Base-by-base conservation (phyloP, 371 early-diverging fungal genomes). In the Mortierella sp. region DNA sequence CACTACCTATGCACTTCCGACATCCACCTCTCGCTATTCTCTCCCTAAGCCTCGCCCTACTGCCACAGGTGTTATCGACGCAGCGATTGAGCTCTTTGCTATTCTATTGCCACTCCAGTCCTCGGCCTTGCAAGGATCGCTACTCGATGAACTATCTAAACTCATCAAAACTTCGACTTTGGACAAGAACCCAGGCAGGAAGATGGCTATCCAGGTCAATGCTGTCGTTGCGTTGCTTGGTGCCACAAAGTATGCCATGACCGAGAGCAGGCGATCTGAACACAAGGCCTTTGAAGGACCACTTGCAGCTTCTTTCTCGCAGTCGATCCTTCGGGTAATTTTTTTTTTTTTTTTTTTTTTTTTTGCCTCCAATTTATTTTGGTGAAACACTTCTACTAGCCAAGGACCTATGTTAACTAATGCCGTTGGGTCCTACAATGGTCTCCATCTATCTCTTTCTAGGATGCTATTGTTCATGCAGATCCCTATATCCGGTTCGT, bases 181-280 rank as follows among this genome's bases (percentile, higher is more conserved):
- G 59, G 89, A 96, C 74, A 89, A 91, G 62, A 88, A 94, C 60
- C 88, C 94, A 2, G 92, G 91, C 7, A 85, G 94, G 51, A 88
- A 93, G 58, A 86, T 88, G 65, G 94, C 97, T 0, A 83, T 94
- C 19, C 88, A 93, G 58, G 86, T 93, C 21, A 98, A 98, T 75
- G 81, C 90, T n/a, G 82, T 96, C 0, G 83, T 89, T 0, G 91
- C 93, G 1, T 66, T 96, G 29, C 70, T 94, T 21, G 92, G 90
- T 11, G 84, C 89, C 0, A 85, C 93, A 56, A 91, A 89, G 64
- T 86, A 89, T 57, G 84, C 87, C 16, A 86, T 88, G 86, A 75
- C 83, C 1, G 79, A 79, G 43, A 58, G 68, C 52, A 79, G 72
- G 60, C 61, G 70, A 4, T 50, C 69, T 28, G 79, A 79, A 6